Conservation (phyloP, 179 eudicot species). For the Sideroxylon spinosum region DNA sequence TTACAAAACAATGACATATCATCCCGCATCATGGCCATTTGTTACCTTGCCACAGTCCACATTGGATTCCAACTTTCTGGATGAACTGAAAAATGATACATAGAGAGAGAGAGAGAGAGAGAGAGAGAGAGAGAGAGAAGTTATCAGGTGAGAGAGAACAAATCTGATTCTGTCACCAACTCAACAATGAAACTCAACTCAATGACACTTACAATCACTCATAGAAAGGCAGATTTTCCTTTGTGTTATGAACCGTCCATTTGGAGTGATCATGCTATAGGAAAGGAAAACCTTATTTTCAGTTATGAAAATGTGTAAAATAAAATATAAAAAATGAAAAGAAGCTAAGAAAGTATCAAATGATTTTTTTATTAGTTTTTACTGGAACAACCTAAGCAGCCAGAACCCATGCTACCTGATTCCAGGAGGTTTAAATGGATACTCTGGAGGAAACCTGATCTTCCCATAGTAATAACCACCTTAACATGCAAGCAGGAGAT, state of each 20-base stretch:
- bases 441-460: slow-evolving; percentile 92
- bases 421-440: slow-evolving; percentile 96
- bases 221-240: slow-evolving; percentile 92
- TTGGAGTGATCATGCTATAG: slow-evolving; percentile 92
- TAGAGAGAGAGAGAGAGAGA: too few species aligned
- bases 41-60: slow-evolving; percentile 98
- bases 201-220: slow-evolving; percentile 80
- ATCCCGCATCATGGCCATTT: slow-evolving; percentile 1
- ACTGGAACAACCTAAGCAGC: slow-evolving; percentile 8
- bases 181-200: slow-evolving; percentile 18
- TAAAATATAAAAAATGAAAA: background rate
- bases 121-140: too few species aligned
- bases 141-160: background rate
- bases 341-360: background rate
- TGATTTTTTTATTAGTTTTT: background rate
- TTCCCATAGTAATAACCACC: slow-evolving; percentile 96
- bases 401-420: slow-evolving; percentile 51
- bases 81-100: slow-evolving; percentile 54
- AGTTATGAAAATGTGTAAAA: background rate
- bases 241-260: slow-evolving; percentile 88
- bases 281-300: slow-evolving; percentile 9
- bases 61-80: slow-evolving; percentile 99
- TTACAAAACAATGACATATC: background rate
- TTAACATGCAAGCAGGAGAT: slow-evolving; percentile 21
- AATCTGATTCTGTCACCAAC: background rate